phyloP scores from a whole-genome alignment of 2,329 filamentous ascomycete species.

The Cercospora sp. region DNA sequence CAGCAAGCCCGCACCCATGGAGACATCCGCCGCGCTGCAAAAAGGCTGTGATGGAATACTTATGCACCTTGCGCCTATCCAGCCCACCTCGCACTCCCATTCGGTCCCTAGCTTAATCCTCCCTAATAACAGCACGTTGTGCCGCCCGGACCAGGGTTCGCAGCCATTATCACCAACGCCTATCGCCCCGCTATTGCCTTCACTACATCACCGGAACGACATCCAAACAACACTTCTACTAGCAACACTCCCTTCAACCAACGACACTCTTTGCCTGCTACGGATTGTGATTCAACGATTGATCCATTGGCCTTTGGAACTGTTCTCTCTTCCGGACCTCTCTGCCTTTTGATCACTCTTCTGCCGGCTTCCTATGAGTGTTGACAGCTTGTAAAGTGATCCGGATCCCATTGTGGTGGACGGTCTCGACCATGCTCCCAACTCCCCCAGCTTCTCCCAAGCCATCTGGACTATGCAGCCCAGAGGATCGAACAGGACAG shows the following conservation, averaged over 20 bases:
- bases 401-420: constrained; percentile 14
- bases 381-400: constrained; percentile 20
- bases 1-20: constrained; percentile 19
- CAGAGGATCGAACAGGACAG: constrained; percentile 83
- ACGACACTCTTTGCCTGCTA: constrained; percentile 12
- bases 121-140: constrained; percentile 24
- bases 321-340: constrained; percentile 8
- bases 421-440: constrained; percentile 47
- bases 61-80: constrained; percentile 22
- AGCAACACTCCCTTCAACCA: constrained; percentile 2
- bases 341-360: constrained; percentile 17
- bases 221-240: background rate
- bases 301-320: constrained; percentile 2
- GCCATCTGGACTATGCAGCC: constrained; percentile 46
- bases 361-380: constrained; percentile 25
- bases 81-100: constrained; percentile 17
- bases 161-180: constrained; percentile 26
- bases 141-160: constrained; percentile 24
- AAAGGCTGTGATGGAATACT: constrained; percentile 23
- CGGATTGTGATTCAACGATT: constrained; percentile 3
- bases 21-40: constrained; percentile 15
- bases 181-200: constrained; percentile 32
- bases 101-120: constrained; percentile 20
- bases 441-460: constrained; percentile 54
- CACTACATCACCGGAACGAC: constrained; percentile 27